These are phyloP conservation scores for Helianthus tuberosus DNA, from an alignment of 129 eudicot genomes.

Conservation along the genomic window DNA sequence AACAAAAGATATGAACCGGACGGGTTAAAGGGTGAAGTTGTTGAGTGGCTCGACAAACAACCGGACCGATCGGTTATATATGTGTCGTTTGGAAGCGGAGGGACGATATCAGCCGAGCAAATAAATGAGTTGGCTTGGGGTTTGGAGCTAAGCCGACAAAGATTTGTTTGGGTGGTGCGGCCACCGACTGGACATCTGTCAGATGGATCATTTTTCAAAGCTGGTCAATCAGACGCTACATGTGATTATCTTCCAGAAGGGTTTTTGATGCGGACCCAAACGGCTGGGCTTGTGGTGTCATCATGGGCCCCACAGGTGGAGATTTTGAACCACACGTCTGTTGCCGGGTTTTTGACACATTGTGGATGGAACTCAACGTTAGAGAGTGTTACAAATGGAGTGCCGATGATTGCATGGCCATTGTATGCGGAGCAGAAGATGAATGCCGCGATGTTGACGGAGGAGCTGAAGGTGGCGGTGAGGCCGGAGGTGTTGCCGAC, in stretches of 20 bases:
- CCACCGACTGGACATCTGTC: constrained; percentile 13
- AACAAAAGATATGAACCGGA: constrained; percentile 27
- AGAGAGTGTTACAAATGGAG: too few species aligned
- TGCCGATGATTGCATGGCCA: too few species aligned
- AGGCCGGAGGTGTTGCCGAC: too few species aligned
- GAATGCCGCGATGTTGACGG: too few species aligned
- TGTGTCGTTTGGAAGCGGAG: constrained; percentile 63
- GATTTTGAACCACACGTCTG: constrained; percentile 41
- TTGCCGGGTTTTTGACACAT: constrained; percentile 48
- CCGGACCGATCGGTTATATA: constrained; percentile 51
- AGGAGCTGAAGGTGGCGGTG: too few species aligned
- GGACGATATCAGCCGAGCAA: constrained; percentile 40
- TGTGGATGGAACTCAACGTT: too few species aligned
- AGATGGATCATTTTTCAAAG: constrained; percentile 8
- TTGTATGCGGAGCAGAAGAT: too few species aligned
- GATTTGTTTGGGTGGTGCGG: too few species aligned
- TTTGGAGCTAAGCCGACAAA: constrained; percentile 21
- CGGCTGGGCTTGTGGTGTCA: too few species aligned
- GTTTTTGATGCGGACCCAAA: too few species aligned
- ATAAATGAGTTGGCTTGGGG: constrained; percentile 51
- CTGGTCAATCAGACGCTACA: not conserved
- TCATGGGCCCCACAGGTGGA: constrained; percentile 34
- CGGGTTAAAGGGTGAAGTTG: constrained; percentile 19
- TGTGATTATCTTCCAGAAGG: too few species aligned
- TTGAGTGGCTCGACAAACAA: constrained; percentile 64